These are phyloP conservation scores for Colletotrichum coccodes DNA, from an alignment of 2,329 filamentous ascomycete species.

Conservation along the genomic window DNA sequence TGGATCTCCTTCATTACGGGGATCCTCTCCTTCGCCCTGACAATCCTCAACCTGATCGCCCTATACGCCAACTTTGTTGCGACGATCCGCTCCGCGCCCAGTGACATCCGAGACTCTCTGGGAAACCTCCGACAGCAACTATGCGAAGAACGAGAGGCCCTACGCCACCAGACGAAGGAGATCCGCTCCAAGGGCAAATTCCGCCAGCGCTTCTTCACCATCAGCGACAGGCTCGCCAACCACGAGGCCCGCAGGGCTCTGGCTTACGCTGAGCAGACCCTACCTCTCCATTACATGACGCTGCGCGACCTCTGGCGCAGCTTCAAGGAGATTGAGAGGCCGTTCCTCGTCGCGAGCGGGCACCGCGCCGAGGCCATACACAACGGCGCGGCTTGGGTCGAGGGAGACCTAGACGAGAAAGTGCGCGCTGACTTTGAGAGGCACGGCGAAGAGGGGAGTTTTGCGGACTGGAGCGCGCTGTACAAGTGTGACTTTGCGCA, in stretches of 20 bases:
- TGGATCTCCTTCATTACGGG: constrained; percentile 30
- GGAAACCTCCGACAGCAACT: constrained; percentile 28
- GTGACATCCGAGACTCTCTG: constrained; percentile 20
- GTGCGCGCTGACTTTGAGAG: constrained; percentile 25
- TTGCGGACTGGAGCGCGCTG: constrained; percentile 26
- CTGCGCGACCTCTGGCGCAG: constrained; percentile 26
- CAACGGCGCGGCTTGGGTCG: constrained; percentile 25
- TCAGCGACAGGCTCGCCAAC: constrained; percentile 3
- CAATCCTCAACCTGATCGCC: constrained; percentile 25
- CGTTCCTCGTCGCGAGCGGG: constrained; percentile 27
- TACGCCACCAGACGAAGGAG: constrained; percentile 24
- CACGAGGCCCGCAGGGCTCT: constrained; percentile 16
- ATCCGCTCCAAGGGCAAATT: constrained; percentile 16
- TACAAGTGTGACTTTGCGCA: constrained; percentile 30
- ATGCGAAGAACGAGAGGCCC: constrained; percentile 27
- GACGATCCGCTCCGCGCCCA: constrained; percentile 16
- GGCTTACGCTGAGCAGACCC: constrained; percentile 16
- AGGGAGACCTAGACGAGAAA: constrained; percentile 28
- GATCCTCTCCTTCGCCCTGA: constrained; percentile 27
- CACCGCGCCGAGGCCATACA: constrained; percentile 25
- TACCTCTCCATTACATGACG: constrained; percentile 28
- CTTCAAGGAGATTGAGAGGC: constrained; percentile 28
- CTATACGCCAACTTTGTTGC: constrained; percentile 27
- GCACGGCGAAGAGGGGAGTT: constrained; percentile 20
- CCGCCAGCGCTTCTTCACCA: neutral